A percentile compares a stretch with the other conserved stretches of the same genome.
phyloP scores from a whole-genome alignment of 768 basidiomycete species.

The Auricularia sp. region DNA sequence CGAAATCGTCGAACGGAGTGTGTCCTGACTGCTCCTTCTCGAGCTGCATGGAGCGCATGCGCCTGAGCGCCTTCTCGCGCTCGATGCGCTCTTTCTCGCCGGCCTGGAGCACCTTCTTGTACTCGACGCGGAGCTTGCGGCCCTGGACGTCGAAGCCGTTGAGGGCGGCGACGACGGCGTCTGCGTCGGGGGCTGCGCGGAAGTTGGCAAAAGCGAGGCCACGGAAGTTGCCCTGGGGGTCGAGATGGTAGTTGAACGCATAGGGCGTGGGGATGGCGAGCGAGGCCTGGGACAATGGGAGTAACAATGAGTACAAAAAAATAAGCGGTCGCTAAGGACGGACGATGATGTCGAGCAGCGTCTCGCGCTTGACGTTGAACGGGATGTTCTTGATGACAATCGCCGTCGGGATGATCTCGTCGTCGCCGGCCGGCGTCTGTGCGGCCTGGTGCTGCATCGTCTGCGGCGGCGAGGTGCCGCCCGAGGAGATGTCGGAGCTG shows the following conservation, averaged over 20 bases:
- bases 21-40: constrained; percentile 60
- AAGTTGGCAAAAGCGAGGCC: constrained; percentile 98
- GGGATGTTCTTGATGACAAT: constrained; percentile 99
- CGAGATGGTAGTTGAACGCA: constrained; percentile 98
- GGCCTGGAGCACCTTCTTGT: constrained; percentile 98
- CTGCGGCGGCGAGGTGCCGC: constrained; percentile 61
- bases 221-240: constrained; percentile 92
- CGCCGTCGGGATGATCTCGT: constrained; percentile 96
- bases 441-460: constrained; percentile 10
- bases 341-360: constrained; percentile 92
- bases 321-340: constrained; percentile 23
- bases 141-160: constrained; percentile 96
- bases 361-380: constrained; percentile 95
- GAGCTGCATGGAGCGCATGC: constrained; percentile 95
- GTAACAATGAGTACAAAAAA: constrained; percentile 2
- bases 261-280: constrained; percentile 92
- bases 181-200: constrained; percentile 81
- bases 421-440: constrained; percentile 41
- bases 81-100: constrained; percentile 99
- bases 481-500: constrained; percentile 83
- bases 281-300: constrained; percentile 49
- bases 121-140: constrained; percentile 94
- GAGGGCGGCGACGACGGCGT: constrained; percentile 88
- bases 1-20: constrained; percentile 59
- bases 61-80: constrained; percentile 92